Evolutionary conservation across 331 rosid species (phyloP), one percentile per base, ranked within the genome.

Genomic region (Phaseolus coccineus): DNA sequence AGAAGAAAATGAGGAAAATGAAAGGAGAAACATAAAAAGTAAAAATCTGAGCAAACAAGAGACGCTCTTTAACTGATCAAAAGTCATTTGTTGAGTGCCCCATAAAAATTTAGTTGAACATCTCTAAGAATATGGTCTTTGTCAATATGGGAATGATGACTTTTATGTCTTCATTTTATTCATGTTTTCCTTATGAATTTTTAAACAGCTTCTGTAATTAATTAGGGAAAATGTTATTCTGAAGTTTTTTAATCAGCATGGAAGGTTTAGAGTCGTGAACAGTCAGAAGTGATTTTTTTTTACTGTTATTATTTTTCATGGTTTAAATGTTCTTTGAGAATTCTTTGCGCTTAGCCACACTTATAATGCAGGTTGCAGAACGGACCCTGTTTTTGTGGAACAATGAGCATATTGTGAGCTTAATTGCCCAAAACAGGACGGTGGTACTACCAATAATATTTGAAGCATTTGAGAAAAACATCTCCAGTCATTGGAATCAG

Each of bases 371-470:
- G 99, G 99, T 96, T 85, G 94, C 99, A 30, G 99, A 96, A 83
- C 85, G 99, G 30, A 89, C 98, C 56, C 97, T 93, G 61, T 93
- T 93, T 82, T 88, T 93, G 74, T 96, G 99, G 99, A 96, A 96
- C 67, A 96, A 96, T 62, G 99, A 96, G 80, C 99, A 93, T 71
- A 85, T 96, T 33, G 98, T 96, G 81, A 84, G 97, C 85, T 85
- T 96, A 85, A 96, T 96, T 61, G 99, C 97, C 51, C 98, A 96
- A 84, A 96, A 96, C 84, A 92, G 98, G 68, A 74, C 78, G 2
- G 90, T 90, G 30, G 56, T 93, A 80, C 77, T 96, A 53, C 99
- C 99, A 3, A 88, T 93, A 76, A 90, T 93, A 70, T 90, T 89
- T 46, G 91, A 84, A 75, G 92, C 99, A 10, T 77, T 96, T 77